phyloP scores from a whole-genome alignment of 2,329 filamentous ascomycete genomes.

The Aureobasidium sp. region DNA sequence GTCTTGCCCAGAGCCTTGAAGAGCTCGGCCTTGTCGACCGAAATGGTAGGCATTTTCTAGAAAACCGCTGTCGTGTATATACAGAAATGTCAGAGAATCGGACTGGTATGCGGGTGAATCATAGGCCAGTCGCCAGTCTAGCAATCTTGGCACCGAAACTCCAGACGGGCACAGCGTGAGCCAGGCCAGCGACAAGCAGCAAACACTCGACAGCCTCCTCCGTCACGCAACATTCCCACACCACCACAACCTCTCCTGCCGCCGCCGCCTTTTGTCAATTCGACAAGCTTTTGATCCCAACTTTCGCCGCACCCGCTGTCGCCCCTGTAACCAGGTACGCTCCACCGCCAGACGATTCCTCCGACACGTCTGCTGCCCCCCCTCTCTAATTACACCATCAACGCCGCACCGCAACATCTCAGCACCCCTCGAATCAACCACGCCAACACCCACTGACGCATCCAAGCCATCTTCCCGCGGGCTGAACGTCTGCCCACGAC shows the following conservation, averaged over 20 bases:
- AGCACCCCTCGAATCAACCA: background rate
- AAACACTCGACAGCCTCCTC: background rate
- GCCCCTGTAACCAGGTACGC: conserved; percentile 4
- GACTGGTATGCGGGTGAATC: conserved; percentile 6
- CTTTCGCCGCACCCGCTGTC: background rate
- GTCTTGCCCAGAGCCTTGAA: conserved; percentile 86
- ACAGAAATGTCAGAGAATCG: background rate
- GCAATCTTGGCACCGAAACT: background rate
- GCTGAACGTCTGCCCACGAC: conserved; percentile 11
- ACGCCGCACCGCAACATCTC: conserved; percentile 13
- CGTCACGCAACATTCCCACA: background rate
- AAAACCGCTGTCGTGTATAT: background rate
- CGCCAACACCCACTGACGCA: background rate
- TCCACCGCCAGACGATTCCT: background rate
- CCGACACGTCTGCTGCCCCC: conserved; percentile 7
- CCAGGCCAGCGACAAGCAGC: background rate
- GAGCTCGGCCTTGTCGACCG: conserved; percentile 91
- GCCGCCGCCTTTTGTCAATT: background rate
- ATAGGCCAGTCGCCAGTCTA: background rate
- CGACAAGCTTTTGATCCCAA: background rate
- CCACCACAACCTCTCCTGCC: background rate
- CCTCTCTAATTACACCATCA: conserved; percentile 11
- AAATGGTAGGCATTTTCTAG: conserved; percentile 82
- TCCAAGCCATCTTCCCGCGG: background rate
- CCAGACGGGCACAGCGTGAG: background rate